Evolutionary conservation across 2,329 filamentous ascomycete species (phyloP).

Genomic region (Epichloe gansuensis): DNA sequence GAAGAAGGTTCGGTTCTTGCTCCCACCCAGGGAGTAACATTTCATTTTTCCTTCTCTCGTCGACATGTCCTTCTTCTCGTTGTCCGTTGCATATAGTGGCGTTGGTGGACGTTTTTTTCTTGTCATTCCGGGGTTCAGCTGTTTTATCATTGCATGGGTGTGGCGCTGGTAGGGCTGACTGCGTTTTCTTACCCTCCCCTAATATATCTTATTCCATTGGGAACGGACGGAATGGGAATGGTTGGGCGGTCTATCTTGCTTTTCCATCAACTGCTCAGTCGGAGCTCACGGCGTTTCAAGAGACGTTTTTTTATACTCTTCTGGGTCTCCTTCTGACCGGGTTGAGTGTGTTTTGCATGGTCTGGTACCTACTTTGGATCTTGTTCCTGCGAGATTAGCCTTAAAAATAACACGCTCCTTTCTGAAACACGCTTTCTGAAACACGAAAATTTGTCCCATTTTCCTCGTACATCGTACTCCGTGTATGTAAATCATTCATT

Average conservation of each 20-base stretch:
- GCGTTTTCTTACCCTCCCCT: not conserved
- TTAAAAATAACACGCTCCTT: not conserved
- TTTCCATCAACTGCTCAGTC: not conserved
- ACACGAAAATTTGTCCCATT: too few species aligned
- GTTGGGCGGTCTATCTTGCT: not conserved
- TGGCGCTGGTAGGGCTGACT: not conserved
- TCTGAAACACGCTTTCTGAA: not conserved
- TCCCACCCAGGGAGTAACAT: constrained; percentile 29
- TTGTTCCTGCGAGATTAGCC: not conserved
- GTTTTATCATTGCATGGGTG: not conserved
- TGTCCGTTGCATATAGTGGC: constrained; percentile 3
- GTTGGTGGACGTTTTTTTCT: not conserved
- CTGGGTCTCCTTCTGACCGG: not conserved
- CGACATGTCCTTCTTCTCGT: constrained; percentile 5
- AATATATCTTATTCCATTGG: not conserved
- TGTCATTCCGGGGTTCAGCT: not conserved
- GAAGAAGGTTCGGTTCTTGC: constrained; percentile 45
- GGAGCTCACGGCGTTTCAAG: not conserved
- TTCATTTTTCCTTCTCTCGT: not conserved
- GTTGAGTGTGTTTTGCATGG: not conserved
- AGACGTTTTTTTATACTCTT: not conserved
- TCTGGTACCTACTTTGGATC: not conserved
- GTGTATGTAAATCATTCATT: not conserved
- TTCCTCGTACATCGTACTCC: not conserved
- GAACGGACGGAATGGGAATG: not conserved